phyloP scores from a whole-genome alignment of 768 basidiomycete species.

The Suillus cothurnatus region DNA sequence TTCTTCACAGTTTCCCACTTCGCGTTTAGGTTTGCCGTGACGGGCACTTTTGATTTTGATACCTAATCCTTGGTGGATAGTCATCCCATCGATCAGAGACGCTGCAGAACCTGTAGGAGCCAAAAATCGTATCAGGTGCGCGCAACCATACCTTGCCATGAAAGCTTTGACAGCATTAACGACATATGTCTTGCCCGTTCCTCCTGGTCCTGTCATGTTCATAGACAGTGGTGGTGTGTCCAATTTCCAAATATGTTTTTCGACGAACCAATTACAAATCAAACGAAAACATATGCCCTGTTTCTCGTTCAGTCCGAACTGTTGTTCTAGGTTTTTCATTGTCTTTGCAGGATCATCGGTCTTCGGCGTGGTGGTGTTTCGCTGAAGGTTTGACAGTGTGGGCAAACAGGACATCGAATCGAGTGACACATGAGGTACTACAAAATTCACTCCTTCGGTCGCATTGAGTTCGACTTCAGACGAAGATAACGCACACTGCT shows the following conservation, averaged over 20 bases:
- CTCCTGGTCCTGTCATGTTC: conserved; percentile 31
- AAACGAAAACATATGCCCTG: neutral
- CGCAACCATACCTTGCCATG: conserved; percentile 6
- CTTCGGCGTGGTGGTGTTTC: too few species aligned
- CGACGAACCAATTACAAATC: neutral
- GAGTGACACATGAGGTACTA: too few species aligned
- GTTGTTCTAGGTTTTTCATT: too few species aligned
- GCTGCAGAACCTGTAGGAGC: conserved; percentile 37
- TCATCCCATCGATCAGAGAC: conserved; percentile 29
- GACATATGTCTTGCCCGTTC: conserved; percentile 38
- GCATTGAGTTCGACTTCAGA: too few species aligned
- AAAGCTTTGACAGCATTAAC: neutral
- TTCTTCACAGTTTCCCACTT: conserved; percentile 13
- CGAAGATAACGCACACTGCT: too few species aligned
- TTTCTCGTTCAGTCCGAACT: neutral
- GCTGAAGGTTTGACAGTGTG: too few species aligned
- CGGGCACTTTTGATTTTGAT: conserved; percentile 18
- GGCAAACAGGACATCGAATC: too few species aligned
- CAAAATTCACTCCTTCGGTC: too few species aligned
- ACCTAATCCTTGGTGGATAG: conserved; percentile 28
- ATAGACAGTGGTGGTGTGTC: neutral
- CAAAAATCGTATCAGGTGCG: conserved; percentile 26
- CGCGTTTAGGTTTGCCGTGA: conserved; percentile 18
- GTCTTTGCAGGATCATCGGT: too few species aligned
- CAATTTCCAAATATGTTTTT: neutral